Base-by-base conservation (phyloP, 257 asterid genomes). In the Eustoma russellianum region DNA sequence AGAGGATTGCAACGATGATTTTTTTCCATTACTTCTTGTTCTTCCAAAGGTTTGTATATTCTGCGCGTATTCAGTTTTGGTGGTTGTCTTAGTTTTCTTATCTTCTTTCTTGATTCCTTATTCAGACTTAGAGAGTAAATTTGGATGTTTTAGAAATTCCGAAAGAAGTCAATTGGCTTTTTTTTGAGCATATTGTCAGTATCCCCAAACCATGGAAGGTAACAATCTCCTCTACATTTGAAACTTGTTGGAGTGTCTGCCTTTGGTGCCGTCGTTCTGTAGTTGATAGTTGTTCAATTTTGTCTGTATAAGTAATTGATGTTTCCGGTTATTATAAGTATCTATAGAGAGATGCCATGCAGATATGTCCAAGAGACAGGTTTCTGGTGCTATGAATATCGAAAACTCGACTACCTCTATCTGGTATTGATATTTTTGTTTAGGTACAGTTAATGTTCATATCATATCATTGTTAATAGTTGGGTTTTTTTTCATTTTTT, bases 121-220 rank as follows among this genome's bases (percentile, higher is more conserved):
- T 60, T 65, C 87, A 92, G 98, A 81, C 83, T 48, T 75, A 69
- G 58, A 73, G 67, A 59, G 56, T 76, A 52, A 87, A 82, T 74
- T 58, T 79, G 82, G 79, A 85, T 74, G 92, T 88, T 41, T 62
- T 92, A 85, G 83, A 79, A 66, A 61, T 85, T 41, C 87, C 86
- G 56, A 83, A 70, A 69, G 83, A 74, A 64, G 48, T 85, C 53
- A 79, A 77, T 50, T 92, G 97, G 90, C 82, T 95, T 54, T 74
- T 80, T 55, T 92, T 68, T 64, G 73, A 62, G 70, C 83, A 76
- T 65, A 75, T 87, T 35, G 68, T 63, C 34, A 33, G 60, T 56
- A 64, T 65, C 64, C 72, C 94, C 38, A 61, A 17, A 46, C 34
- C 61, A 6, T 81, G 70, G 61, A 76, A 84, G 95, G 98, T 85